Percentiles rank a stretch among this genome's conserved stretches.
Evolutionary conservation across 768 basidiomycete species (phyloP).

Genomic region (Heimioporus sp.): DNA sequence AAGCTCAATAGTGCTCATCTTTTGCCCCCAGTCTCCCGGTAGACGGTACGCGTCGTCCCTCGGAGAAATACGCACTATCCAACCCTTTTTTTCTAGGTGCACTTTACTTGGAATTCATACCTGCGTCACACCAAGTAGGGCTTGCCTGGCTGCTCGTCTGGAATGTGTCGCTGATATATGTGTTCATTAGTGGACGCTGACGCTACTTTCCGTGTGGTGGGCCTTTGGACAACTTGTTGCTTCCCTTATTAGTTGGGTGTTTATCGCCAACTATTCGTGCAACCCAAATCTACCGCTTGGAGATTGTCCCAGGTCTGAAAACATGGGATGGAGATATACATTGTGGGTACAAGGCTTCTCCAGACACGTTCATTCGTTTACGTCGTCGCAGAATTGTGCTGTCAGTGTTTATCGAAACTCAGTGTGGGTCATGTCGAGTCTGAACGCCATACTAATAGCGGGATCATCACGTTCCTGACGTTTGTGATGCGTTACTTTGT

Average conservation of each 20-base stretch:
- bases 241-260: constrained; percentile 52
- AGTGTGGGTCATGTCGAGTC: not conserved
- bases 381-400: constrained; percentile 35
- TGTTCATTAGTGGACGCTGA: constrained; percentile 46
- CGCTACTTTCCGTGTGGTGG: constrained; percentile 56
- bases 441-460: constrained; percentile 27
- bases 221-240: constrained; percentile 49
- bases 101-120: constrained; percentile 45
- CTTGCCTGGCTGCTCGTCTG: not conserved
- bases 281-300: constrained; percentile 26
- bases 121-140: constrained; percentile 37
- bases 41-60: constrained; percentile 36
- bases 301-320: constrained; percentile 46
- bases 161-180: not conserved
- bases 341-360: constrained; percentile 28
- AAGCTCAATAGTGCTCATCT: constrained; percentile 17
- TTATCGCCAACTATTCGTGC: constrained; percentile 58
- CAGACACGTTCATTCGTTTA: not conserved
- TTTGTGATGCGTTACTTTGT: constrained; percentile 55
- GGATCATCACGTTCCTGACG: constrained; percentile 47
- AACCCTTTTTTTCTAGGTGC: constrained; percentile 33
- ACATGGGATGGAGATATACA: constrained; percentile 63
- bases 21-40: constrained; percentile 37
- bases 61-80: not conserved
- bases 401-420: constrained; percentile 25